phyloP scores from a whole-genome alignment of 768 basidiomycete genomes.

The Terana coerulea region DNA sequence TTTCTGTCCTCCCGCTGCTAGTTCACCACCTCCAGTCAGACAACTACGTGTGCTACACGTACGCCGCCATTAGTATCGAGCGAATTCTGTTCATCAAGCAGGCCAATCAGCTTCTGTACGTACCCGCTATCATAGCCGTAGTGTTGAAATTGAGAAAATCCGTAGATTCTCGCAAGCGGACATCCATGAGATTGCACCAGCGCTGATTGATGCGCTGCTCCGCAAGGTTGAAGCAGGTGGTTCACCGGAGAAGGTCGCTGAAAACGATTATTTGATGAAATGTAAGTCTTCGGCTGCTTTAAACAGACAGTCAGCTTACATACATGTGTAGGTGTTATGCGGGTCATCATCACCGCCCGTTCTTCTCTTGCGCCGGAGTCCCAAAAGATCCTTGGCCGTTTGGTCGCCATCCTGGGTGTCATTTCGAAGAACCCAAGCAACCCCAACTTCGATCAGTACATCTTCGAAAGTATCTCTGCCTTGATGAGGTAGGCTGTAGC shows the following conservation, averaged over 20 bases:
- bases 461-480: slow-evolving; percentile 95
- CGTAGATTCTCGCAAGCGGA: slow-evolving; percentile 84
- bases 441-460: slow-evolving; percentile 95
- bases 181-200: slow-evolving; percentile 76
- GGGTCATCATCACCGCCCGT: slow-evolving; percentile 86
- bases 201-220: slow-evolving; percentile 69
- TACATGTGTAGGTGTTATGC: slow-evolving; percentile 72
- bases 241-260: slow-evolving; percentile 89
- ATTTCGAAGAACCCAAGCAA: slow-evolving; percentile 97
- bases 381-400: slow-evolving; percentile 59
- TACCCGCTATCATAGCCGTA: too few relatives aligned
- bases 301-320: not conserved
- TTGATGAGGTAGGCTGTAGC: slow-evolving; percentile 62
- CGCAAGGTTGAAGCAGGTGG: slow-evolving; percentile 73
- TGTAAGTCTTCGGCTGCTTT: slow-evolving; percentile 48
- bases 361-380: slow-evolving; percentile 70
- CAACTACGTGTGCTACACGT: slow-evolving; percentile 93
- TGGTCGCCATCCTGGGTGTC: slow-evolving; percentile 80
- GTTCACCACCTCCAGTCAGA: slow-evolving; percentile 75
- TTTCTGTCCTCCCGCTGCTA: slow-evolving; percentile 86
- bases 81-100: slow-evolving; percentile 89
- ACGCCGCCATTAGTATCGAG: slow-evolving; percentile 98
- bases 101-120: slow-evolving; percentile 69
- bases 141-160: not conserved
- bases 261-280: slow-evolving; percentile 98